These are phyloP conservation scores for Moelleriella libera DNA, from an alignment of 2,329 filamentous ascomycete species.

Conservation along the genomic window DNA sequence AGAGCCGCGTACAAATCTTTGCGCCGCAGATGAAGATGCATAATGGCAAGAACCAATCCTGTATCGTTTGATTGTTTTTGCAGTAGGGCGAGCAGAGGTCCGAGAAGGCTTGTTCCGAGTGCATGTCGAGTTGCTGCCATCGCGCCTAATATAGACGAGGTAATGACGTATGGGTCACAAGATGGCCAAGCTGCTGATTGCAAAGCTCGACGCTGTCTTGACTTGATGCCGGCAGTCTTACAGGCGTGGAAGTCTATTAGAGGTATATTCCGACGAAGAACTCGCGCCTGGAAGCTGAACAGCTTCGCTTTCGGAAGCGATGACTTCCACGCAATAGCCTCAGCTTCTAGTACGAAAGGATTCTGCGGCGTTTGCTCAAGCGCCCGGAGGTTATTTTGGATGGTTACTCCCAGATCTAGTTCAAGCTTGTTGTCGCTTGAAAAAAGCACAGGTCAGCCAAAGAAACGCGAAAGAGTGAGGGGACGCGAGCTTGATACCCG, in stretches of 20 bases:
- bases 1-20: conserved; percentile 63
- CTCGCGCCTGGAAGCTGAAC: conserved; percentile 52
- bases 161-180: conserved; percentile 18
- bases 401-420: conserved; percentile 49
- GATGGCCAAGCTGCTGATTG: conserved; percentile 13
- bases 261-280: conserved; percentile 46
- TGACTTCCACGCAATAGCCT: conserved; percentile 39
- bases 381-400: conserved; percentile 46
- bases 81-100: conserved; percentile 52
- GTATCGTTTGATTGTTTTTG: conserved; percentile 67
- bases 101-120: conserved; percentile 53
- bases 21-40: conserved; percentile 65
- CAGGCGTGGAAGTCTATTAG: conserved; percentile 50
- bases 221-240: conserved; percentile 50
- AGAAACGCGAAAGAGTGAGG: not conserved
- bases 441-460: conserved; percentile 12
- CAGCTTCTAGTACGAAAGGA: conserved; percentile 52
- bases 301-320: conserved; percentile 45
- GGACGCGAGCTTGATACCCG: conserved; percentile 2
- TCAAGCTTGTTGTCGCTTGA: conserved; percentile 43
- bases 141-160: conserved; percentile 43
- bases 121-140: conserved; percentile 56
- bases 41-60: conserved; percentile 63
- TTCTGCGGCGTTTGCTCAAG: conserved; percentile 34
- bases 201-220: conserved; percentile 29